Percentiles rank a stretch among this genome's conserved stretches.
These are phyloP conservation scores for Candida fluviatilis DNA, from an alignment of 805 yeast genomes.

Conservation along the genomic window DNA sequence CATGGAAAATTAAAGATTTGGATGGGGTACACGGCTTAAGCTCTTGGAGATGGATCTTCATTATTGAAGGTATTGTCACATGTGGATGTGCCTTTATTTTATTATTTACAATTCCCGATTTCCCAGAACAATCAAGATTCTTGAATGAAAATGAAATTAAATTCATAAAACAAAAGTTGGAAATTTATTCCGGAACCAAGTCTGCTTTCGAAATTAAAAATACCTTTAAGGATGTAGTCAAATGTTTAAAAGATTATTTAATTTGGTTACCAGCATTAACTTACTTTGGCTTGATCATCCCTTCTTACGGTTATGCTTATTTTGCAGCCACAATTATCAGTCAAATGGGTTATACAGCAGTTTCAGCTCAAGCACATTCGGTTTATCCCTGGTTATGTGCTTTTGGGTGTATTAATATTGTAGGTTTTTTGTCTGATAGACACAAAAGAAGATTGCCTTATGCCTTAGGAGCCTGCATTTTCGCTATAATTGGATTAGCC, in stretches of 20 bases:
- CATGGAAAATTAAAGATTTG: slow-evolving; percentile 57
- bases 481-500: slow-evolving; percentile 51
- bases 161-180: slow-evolving; percentile 54
- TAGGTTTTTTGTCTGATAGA: slow-evolving; percentile 63
- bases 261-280: slow-evolving; percentile 54
- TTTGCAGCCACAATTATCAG: slow-evolving; percentile 66
- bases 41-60: slow-evolving; percentile 51
- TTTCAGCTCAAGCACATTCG: slow-evolving; percentile 72
- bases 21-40: slow-evolving; percentile 39
- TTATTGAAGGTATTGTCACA: slow-evolving; percentile 43
- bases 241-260: slow-evolving; percentile 56
- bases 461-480: slow-evolving; percentile 23
- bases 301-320: slow-evolving; percentile 74
- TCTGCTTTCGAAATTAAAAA: slow-evolving; percentile 49
- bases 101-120: slow-evolving; percentile 57
- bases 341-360: slow-evolving; percentile 61
- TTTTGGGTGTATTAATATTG: slow-evolving; percentile 58
- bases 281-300: slow-evolving; percentile 64
- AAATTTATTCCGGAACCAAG: slow-evolving; percentile 25
- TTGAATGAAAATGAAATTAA: slow-evolving; percentile 46
- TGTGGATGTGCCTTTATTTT: slow-evolving; percentile 32
- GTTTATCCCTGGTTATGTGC: slow-evolving; percentile 85
- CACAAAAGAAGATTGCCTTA: slow-evolving; percentile 43
- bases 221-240: slow-evolving; percentile 40
- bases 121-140: slow-evolving; percentile 64